These are phyloP conservation scores for Calocera cornea DNA, from an alignment of 768 basidiomycete species.

Conservation along the genomic window DNA sequence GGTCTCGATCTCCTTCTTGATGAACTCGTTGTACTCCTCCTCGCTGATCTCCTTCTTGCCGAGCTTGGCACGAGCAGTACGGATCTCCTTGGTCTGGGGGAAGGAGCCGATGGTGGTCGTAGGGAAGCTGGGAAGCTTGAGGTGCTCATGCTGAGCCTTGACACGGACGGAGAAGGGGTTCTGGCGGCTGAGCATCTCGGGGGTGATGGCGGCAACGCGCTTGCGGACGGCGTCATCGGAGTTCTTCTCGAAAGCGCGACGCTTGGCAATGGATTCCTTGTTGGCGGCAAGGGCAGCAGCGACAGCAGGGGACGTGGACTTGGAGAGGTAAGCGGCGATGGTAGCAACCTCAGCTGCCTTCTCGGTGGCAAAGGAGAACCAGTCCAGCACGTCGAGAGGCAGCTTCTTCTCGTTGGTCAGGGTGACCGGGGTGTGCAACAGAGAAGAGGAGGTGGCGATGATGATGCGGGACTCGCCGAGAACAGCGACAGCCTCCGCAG, in stretches of 20 bases:
- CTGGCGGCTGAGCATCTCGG: conserved; percentile 74
- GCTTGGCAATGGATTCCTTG: conserved; percentile 77
- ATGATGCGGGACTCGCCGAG: conserved; percentile 83
- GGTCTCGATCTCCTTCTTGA: conserved; percentile 89
- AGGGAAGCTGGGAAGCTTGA: conserved; percentile 91
- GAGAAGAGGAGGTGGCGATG: conserved; percentile 90
- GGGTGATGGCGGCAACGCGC: conserved; percentile 84
- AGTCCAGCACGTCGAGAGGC: conserved; percentile 78
- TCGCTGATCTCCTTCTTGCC: conserved; percentile 78
- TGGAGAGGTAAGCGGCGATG: conserved; percentile 73
- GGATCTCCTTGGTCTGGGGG: conserved; percentile 99
- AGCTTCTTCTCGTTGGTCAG: conserved; percentile 86
- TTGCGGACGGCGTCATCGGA: conserved; percentile 92
- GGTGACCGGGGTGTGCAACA: conserved; percentile 95
- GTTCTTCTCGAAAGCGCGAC: conserved; percentile 83
- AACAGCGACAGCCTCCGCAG: conserved; percentile 67
- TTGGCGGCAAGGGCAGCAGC: conserved; percentile 73
- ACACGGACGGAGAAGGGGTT: conserved; percentile 77
- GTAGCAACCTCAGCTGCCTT: conserved; percentile 83
- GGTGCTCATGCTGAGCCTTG: conserved; percentile 74
- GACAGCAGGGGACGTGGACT: conserved; percentile 62
- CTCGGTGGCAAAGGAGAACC: conserved; percentile 97
- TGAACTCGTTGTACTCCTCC: conserved; percentile 88
- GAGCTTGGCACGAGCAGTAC: conserved; percentile 88
- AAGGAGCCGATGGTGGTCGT: conserved; percentile 98